These are phyloP conservation scores for Chenopodium suecicum DNA, from an alignment of 148 eudicot genomes.

Conservation along the genomic window DNA sequence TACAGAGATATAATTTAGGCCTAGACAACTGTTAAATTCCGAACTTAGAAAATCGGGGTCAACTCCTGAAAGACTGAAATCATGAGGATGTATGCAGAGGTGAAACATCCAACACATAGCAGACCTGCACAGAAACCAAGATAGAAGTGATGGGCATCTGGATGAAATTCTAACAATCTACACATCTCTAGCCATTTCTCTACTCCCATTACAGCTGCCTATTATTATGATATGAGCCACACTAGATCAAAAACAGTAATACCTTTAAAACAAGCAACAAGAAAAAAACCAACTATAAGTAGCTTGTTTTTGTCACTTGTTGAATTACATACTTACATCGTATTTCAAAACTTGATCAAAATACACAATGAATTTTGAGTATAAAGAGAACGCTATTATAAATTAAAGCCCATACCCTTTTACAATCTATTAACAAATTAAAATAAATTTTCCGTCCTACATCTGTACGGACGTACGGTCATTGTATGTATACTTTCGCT, in stretches of 20 bases:
- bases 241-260: constrained; percentile 29
- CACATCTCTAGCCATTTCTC: constrained; percentile 24
- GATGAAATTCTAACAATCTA: constrained; percentile 32
- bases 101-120: constrained; percentile 70
- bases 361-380: constrained; percentile 20
- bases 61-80: constrained; percentile 80
- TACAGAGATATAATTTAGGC: constrained; percentile 4
- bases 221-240: constrained; percentile 15
- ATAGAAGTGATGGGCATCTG: constrained; percentile 84
- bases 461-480: no score
- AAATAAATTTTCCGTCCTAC: no score
- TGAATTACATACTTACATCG: constrained; percentile 24
- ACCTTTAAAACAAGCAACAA: constrained; percentile 42
- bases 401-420: constrained; percentile 19
- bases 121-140: constrained; percentile 94
- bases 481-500: not conserved
- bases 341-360: not conserved
- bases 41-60: constrained; percentile 58
- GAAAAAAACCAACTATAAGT: constrained; percentile 35
- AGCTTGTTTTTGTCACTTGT: constrained; percentile 38
- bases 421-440: constrained; percentile 2
- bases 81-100: constrained; percentile 57
- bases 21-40: constrained; percentile 33
- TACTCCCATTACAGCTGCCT: constrained; percentile 22
- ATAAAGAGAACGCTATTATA: constrained; percentile 9